Evolutionary conservation across 2,329 filamentous ascomycete genomes (phyloP), one percentile per base, ranked within the genome.

Genomic region (Cercospora sp.): DNA sequence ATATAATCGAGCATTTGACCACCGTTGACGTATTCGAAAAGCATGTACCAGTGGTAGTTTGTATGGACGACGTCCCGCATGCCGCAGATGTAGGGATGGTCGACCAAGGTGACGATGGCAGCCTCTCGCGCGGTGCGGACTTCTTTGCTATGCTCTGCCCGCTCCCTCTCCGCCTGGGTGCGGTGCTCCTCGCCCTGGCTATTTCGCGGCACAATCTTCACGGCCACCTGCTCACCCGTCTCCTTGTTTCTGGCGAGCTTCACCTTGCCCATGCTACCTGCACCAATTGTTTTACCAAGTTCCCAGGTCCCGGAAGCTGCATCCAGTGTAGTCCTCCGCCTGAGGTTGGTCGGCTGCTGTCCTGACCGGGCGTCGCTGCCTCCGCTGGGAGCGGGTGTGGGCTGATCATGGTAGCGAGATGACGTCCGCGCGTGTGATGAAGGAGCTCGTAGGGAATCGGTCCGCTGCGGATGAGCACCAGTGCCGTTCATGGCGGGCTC

Each of bases 1-100:
- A 99, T 99, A 81, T 98, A 99, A 83, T 99, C 95, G 70, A 99
- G 89, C 95, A 99, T 98, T 82, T 99, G 95, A 18, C 95, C 95
- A 59, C 95, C 95, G 78, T 99, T 97, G 80, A 99, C 95, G 80
- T 95, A 97, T 82, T 99, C 95, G 78, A 97, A 99, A 62, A 99
- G 89, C 95, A 99, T 99, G 81, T 99, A 99, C 95, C 95, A 99
- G 81, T 99, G 95, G 79, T 97, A 95, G 77, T 95, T 94, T 61
- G 95, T 98, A 67, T 94, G 90, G 66, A 98, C 91, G 28, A 97
- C 93, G 81, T 99, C 95, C 72, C 93, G 89, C 86, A 99, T 91
- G 68, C 92, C 93, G 79, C 95, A 98, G 67, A 99, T 96, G 78
- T 97, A 96, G 13, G 94, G 95, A 77, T 98, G 95, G 77, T 93